Conservation (phyloP, 1,284 basidiomycete species). For the Cryptococcus sp. region DNA sequence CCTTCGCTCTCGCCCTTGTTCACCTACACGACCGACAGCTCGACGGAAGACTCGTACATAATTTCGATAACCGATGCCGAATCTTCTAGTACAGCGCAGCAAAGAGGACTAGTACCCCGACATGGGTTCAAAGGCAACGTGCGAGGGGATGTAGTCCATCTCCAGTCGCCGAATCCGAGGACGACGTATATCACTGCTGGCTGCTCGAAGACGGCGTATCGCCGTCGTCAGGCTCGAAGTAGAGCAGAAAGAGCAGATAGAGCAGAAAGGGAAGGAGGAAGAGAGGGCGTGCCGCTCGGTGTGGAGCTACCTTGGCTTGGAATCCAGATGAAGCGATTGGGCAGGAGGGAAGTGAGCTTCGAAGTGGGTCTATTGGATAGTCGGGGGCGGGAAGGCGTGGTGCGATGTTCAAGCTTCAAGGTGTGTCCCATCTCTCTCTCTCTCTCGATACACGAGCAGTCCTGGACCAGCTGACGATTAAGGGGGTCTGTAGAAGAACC, state of each 20-base stretch:
- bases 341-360: slow-evolving; percentile 66
- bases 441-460: slow-evolving; percentile 7
- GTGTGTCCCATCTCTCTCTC: slow-evolving; percentile 53
- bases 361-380: slow-evolving; percentile 75
- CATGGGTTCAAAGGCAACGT: slow-evolving; percentile 18
- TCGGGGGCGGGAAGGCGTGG: slow-evolving; percentile 61
- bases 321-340: slow-evolving; percentile 69
- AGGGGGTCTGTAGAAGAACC: slow-evolving; percentile 59
- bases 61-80: slow-evolving; percentile 64
- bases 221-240: not conserved
- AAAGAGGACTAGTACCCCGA: slow-evolving; percentile 1
- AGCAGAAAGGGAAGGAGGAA: slow-evolving; percentile 7
- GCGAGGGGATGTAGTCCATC: slow-evolving; percentile 71
- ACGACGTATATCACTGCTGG: slow-evolving; percentile 70
- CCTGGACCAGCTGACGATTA: too few species aligned
- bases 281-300: slow-evolving; percentile 56
- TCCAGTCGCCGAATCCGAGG: slow-evolving; percentile 72
- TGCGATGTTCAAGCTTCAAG: slow-evolving; percentile 80
- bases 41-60: slow-evolving; percentile 64
- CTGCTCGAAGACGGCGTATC: slow-evolving; percentile 24
- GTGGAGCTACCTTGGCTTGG: slow-evolving; percentile 73
- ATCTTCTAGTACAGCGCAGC: not conserved
- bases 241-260: too few species aligned
- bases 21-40: slow-evolving; percentile 58
- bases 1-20: slow-evolving; percentile 66